A percentile compares a stretch with the other conserved stretches of the same genome.
These are phyloP conservation scores for Xylaria sp. DNA, from an alignment of 2,329 filamentous ascomycete species.

Conservation along the genomic window DNA sequence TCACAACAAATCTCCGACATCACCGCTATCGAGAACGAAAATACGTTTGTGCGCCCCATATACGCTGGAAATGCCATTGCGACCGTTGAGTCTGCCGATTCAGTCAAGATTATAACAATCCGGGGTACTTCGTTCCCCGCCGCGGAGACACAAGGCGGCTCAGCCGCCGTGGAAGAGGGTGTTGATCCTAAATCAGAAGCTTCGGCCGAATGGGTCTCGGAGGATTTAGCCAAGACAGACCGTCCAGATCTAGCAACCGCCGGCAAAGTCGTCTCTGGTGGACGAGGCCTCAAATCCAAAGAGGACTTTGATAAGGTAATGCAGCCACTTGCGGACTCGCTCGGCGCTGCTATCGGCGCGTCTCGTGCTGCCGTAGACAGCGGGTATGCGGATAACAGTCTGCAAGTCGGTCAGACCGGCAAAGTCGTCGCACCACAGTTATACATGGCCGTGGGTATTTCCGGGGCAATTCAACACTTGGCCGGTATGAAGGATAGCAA, in stretches of 20 bases:
- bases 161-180: constrained; percentile 79
- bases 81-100: constrained; percentile 88
- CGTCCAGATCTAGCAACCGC: constrained; percentile 93
- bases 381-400: constrained; percentile 96
- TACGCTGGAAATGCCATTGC: constrained; percentile 98
- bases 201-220: constrained; percentile 87
- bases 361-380: constrained; percentile 95
- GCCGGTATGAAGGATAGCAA: constrained; percentile 99
- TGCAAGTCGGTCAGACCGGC: constrained; percentile 97
- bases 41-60: constrained; percentile 94
- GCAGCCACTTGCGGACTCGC: constrained; percentile 85
- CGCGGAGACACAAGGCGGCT: constrained; percentile 72
- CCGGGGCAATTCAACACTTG: constrained; percentile 95
- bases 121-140: constrained; percentile 90
- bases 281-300: constrained; percentile 94
- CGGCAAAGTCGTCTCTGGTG: constrained; percentile 86
- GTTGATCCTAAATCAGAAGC: constrained; percentile 79
- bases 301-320: constrained; percentile 96
- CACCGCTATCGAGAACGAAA: constrained; percentile 82
- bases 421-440: constrained; percentile 97
- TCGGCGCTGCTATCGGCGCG: constrained; percentile 95
- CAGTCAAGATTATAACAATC: constrained; percentile 87
- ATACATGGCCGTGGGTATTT: constrained; percentile 95
- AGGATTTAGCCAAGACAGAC: constrained; percentile 91
- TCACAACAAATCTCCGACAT: constrained; percentile 94